Evolutionary conservation across 2,329 filamentous ascomycete genomes (phyloP).

Genomic region (Fusarium sp.): DNA sequence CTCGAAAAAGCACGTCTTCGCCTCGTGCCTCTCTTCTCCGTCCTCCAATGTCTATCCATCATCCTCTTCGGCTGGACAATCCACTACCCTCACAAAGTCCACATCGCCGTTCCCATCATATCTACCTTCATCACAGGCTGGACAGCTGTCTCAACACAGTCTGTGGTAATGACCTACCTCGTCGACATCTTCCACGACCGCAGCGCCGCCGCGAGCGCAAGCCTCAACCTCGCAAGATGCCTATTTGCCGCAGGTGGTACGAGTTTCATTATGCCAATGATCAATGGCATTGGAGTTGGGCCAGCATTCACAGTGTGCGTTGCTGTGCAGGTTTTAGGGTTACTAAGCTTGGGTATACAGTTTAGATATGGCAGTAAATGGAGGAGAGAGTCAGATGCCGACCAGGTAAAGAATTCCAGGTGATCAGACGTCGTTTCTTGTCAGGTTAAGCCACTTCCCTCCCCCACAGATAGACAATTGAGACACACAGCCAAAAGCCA

Average conservation of each 20-base stretch:
- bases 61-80: slow-evolving; percentile 66
- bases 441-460: neutral
- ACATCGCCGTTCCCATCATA: slow-evolving; percentile 63
- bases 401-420: neutral
- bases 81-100: slow-evolving; percentile 55
- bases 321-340: slow-evolving; percentile 56
- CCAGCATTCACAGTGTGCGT: slow-evolving; percentile 61
- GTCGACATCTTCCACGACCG: slow-evolving; percentile 64
- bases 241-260: slow-evolving; percentile 64
- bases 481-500: neutral
- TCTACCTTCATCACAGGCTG: slow-evolving; percentile 65
- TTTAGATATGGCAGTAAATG: neutral
- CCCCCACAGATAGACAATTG: neutral
- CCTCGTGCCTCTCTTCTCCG: slow-evolving; percentile 58
- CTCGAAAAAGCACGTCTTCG: slow-evolving; percentile 65
- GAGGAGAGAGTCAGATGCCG: neutral
- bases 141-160: slow-evolving; percentile 62
- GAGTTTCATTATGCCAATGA: slow-evolving; percentile 62
- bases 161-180: slow-evolving; percentile 63
- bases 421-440: neutral
- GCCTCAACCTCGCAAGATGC: slow-evolving; percentile 65
- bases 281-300: slow-evolving; percentile 59
- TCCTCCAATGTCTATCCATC: slow-evolving; percentile 60
- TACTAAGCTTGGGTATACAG: slow-evolving; percentile 40
- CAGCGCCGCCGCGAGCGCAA: slow-evolving; percentile 65